Evolutionary conservation across 495 filamentous ascomycete genomes (phyloP).

Genomic region (Penicillium simplicissimum): DNA sequence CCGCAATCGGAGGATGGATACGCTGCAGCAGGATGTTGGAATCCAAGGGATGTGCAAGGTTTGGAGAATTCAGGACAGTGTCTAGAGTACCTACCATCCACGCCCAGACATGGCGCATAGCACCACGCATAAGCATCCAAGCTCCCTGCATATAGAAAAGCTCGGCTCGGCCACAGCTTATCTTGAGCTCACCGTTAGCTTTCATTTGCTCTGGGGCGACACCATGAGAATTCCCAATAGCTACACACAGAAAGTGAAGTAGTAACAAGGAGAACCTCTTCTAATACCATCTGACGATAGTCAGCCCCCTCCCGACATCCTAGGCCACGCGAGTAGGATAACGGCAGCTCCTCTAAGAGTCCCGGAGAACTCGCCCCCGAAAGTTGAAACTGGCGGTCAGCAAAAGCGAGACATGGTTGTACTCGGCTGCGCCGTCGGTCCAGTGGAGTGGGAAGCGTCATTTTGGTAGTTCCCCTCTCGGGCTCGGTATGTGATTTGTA

Average conservation of each 20-base stretch:
- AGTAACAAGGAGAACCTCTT: neutral
- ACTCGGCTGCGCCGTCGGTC: conserved; percentile 1
- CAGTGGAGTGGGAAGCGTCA: conserved; percentile 12
- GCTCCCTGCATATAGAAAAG: conserved; percentile 9
- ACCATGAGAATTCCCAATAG: too few species aligned
- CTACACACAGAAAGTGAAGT: too few species aligned
- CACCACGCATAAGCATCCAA: conserved; percentile 7
- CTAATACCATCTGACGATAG: neutral
- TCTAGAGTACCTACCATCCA: neutral
- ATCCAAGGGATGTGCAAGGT: neutral
- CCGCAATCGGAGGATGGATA: neutral
- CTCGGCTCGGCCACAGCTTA: conserved; percentile 17
- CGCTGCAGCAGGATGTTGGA: neutral
- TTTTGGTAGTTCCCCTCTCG: conserved; percentile 4
- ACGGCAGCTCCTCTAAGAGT: neutral
- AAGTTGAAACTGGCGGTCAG: conserved; percentile 26
- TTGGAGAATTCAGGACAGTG: neutral
- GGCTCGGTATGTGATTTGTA: neutral
- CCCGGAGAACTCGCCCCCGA: neutral
- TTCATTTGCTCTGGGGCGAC: neutral
- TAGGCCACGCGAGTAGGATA: neutral
- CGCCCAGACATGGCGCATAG: neutral
- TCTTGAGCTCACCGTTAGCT: conserved; percentile 6
- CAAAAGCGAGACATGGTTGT: conserved; percentile 2
- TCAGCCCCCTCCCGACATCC: neutral